These are phyloP conservation scores for Aureobasidium uvarum DNA, from an alignment of 2,329 filamentous ascomycete species.

Conservation along the genomic window DNA sequence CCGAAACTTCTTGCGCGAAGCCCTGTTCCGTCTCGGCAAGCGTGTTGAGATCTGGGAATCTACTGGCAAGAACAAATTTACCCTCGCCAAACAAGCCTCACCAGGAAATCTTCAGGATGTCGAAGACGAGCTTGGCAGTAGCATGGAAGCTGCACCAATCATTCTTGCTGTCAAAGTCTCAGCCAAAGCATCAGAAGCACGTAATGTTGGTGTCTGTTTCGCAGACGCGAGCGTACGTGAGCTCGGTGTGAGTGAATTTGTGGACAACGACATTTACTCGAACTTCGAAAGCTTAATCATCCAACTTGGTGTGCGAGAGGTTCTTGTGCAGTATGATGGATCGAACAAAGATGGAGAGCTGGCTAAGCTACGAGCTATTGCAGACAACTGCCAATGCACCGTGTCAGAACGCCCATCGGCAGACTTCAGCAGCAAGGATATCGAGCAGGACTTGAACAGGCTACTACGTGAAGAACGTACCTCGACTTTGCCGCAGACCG, in stretches of 20 bases:
- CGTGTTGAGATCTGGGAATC: conserved; percentile 88
- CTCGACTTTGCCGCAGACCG: conserved; percentile 78
- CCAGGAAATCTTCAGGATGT: conserved; percentile 96
- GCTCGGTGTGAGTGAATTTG: conserved; percentile 92
- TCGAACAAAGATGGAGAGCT: conserved; percentile 84
- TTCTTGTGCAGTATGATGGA: conserved; percentile 76
- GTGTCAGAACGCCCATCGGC: conserved; percentile 72
- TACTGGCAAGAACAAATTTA: conserved; percentile 82
- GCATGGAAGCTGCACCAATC: conserved; percentile 86
- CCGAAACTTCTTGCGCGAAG: conserved; percentile 90
- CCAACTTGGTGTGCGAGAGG: conserved; percentile 93
- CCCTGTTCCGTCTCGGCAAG: conserved; percentile 86
- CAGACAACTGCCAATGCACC: conserved; percentile 88
- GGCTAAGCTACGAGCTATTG: conserved; percentile 80
- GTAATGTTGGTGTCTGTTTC: conserved; percentile 92
- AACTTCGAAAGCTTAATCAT: conserved; percentile 97
- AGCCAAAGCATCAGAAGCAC: conserved; percentile 78
- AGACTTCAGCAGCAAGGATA: conserved; percentile 87
- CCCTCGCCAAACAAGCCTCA: conserved; percentile 77
- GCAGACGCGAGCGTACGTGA: conserved; percentile 95
- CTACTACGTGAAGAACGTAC: conserved; percentile 83
- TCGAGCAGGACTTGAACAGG: conserved; percentile 89
- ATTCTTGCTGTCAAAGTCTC: conserved; percentile 93
- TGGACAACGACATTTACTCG: conserved; percentile 98
- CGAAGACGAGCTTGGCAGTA: conserved; percentile 86